phyloP scores from a whole-genome alignment of 345 rosid genomes.

The Boechera divaricarpa region DNA sequence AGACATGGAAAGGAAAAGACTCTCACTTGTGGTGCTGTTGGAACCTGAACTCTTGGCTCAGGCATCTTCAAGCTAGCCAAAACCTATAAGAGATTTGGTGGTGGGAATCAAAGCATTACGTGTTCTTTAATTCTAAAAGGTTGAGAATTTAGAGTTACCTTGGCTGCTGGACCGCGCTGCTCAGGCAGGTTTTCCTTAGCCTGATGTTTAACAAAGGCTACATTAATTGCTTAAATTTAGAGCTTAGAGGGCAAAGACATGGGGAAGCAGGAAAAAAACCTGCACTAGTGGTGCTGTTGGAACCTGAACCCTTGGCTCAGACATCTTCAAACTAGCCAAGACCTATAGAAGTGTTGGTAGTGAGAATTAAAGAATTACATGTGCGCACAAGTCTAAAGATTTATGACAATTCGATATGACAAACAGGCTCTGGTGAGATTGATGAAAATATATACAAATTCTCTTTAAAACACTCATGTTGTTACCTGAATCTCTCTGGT shows the following conservation, averaged over 20 bases:
- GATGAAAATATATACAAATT: not conserved
- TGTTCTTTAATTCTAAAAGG: not conserved
- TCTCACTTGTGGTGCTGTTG: slow-evolving; percentile 50
- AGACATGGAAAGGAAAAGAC: slow-evolving; percentile 42
- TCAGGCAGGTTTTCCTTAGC: slow-evolving; percentile 18
- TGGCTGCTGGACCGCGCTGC: not conserved
- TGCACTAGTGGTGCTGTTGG: slow-evolving; percentile 45
- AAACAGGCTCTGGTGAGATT: slow-evolving; percentile 10
- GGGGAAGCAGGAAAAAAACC: slow-evolving; percentile 44
- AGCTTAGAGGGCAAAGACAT: slow-evolving; percentile 8
- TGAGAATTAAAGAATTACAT: slow-evolving; percentile 8
- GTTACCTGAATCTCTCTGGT: slow-evolving; percentile 68
- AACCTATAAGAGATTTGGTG: slow-evolving; percentile 48
- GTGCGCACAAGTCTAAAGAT: not conserved
- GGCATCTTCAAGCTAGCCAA: slow-evolving; percentile 45
- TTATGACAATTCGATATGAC: not conserved
- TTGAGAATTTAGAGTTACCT: slow-evolving; percentile 14
- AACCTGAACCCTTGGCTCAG: slow-evolving; percentile 45
- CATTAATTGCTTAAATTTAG: slow-evolving; percentile 13
- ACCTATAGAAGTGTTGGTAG: slow-evolving; percentile 47
- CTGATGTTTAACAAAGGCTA: not conserved
- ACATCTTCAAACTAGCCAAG: slow-evolving; percentile 44
- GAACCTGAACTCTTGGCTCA: slow-evolving; percentile 50
- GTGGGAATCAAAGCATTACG: slow-evolving; percentile 19
- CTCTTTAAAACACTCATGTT: slow-evolving; percentile 9